Conservation (phyloP, 352 stramenopile species). For the Pythium phragmitis region DNA sequence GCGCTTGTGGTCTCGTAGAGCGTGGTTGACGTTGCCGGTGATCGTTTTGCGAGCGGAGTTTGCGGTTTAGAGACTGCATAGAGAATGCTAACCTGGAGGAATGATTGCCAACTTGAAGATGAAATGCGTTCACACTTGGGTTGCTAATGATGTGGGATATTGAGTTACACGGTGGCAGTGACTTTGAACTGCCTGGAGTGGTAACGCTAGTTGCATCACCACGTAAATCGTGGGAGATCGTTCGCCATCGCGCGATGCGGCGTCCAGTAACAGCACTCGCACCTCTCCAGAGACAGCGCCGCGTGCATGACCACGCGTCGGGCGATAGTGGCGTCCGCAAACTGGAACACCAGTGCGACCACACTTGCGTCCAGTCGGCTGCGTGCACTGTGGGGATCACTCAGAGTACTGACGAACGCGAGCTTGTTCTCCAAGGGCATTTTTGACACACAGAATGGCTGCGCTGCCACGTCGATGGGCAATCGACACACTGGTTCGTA, state of each 20-base stretch:
- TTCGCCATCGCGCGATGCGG: background rate
- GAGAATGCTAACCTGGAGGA: too few relatives aligned
- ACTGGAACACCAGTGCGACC: slow-evolving; percentile 4
- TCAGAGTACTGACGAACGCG: slow-evolving; percentile 5
- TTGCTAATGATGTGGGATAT: too few relatives aligned
- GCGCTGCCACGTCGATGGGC: background rate
- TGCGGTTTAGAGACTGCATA: too few relatives aligned
- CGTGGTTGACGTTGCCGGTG: too few relatives aligned
- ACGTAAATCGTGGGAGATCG: background rate
- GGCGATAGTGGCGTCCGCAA: background rate
- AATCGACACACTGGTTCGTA: background rate
- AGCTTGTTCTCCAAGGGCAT: slow-evolving; percentile 2
- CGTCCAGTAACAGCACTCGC: slow-evolving; percentile 1
- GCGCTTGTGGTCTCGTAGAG: too few relatives aligned
- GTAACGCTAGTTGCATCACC: background rate
- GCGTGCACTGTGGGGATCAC: background rate
- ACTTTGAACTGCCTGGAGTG: too few relatives aligned
- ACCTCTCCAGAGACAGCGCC: background rate
- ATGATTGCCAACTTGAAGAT: too few relatives aligned
- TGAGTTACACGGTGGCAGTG: too few relatives aligned
- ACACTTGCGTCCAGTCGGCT: slow-evolving; percentile 10
- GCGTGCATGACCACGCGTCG: slow-evolving; percentile 8
- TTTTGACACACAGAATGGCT: background rate
- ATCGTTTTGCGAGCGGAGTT: too few relatives aligned
- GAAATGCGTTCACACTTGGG: too few relatives aligned